A percentile compares a stretch with the other conserved stretches of the same genome.
phyloP scores from a whole-genome alignment of 169 alveolate genomes.

The Theileria sp. region DNA sequence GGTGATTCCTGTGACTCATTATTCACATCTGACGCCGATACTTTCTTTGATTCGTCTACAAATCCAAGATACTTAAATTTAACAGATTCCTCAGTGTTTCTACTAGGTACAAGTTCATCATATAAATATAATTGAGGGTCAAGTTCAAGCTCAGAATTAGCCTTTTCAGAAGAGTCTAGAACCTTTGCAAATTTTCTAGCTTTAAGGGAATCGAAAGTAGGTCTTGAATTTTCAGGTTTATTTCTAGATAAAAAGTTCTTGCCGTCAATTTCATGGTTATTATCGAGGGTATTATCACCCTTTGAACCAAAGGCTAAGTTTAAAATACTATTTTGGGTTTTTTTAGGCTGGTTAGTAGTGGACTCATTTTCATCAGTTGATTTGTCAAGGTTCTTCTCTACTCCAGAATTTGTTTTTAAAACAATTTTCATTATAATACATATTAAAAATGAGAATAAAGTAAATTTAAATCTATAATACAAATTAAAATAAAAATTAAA shows the following conservation, averaged over 20 bases:
- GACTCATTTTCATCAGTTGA: background rate
- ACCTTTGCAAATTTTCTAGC: background rate
- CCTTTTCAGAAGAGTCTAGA: background rate
- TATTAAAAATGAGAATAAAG: background rate
- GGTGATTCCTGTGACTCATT: background rate
- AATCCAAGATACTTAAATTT: constrained; percentile 9
- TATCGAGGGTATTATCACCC: background rate
- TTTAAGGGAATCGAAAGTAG: background rate
- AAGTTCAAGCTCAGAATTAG: background rate
- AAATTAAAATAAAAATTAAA: background rate
- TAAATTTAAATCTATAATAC: background rate
- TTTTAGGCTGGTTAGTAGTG: background rate
- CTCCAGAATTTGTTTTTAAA: constrained; percentile 16
- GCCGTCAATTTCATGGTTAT: constrained; percentile 15
- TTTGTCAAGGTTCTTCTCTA: background rate
- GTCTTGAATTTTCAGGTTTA: background rate
- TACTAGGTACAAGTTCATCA: background rate
- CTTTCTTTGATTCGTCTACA: constrained; percentile 7
- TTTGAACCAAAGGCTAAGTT: constrained; percentile 11
- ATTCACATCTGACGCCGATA: background rate
- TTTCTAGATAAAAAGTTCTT: background rate
- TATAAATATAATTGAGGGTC: constrained; percentile 17
- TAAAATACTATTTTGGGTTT: background rate
- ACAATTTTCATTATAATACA: constrained; percentile 12
- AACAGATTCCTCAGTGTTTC: constrained; percentile 21